These are phyloP conservation scores for Taphrina communis DNA, from an alignment of 1,139 yeast species.

Conservation along the genomic window DNA sequence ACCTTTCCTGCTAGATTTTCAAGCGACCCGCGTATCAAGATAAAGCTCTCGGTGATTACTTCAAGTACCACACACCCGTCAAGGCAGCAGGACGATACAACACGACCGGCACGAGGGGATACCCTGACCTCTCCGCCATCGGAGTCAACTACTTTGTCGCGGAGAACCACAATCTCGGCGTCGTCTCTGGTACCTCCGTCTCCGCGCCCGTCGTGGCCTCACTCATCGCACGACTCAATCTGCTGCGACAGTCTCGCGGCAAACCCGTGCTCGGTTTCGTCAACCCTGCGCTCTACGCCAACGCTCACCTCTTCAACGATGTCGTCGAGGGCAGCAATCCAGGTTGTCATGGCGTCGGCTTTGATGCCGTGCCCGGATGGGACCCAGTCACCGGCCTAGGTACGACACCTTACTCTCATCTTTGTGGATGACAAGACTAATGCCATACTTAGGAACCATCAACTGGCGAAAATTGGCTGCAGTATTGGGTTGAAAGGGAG, in stretches of 20 bases:
- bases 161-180: conserved; percentile 3
- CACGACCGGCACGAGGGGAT: conserved; percentile 13
- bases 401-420: neutral
- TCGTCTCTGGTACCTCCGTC: conserved; percentile 23
- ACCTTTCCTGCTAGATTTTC: neutral
- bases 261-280: conserved; percentile 26
- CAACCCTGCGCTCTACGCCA: conserved; percentile 28
- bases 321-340: conserved; percentile 27
- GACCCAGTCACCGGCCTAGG: conserved; percentile 37
- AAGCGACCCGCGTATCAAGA: conserved; percentile 19
- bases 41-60: conserved; percentile 8
- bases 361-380: conserved; percentile 26
- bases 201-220: conserved; percentile 19
- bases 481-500: neutral
- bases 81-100: conserved; percentile 16
- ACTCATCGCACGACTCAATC: conserved; percentile 20
- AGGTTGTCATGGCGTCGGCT: conserved; percentile 33
- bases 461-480: conserved; percentile 2
- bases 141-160: conserved; percentile 21
- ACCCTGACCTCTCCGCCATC: conserved; percentile 30
- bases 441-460: neutral
- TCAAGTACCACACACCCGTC: conserved; percentile 7
- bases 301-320: conserved; percentile 15
- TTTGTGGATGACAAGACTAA: neutral
- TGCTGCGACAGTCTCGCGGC: conserved; percentile 11